Conservation (phyloP, 202 grass and related monocot genomes). For the Digitaria exilis region DNA sequence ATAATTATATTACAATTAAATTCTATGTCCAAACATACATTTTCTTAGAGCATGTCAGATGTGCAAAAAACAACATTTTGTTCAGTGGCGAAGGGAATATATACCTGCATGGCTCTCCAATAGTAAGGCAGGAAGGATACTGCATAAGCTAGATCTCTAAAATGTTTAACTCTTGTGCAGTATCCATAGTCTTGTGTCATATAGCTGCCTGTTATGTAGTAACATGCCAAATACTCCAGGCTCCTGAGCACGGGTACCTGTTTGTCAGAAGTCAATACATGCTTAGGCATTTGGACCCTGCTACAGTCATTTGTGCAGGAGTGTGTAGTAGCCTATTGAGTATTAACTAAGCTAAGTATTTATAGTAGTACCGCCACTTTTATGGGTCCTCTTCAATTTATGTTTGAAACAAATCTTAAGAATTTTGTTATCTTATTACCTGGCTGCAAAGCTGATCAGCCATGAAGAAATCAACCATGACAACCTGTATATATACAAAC, state of each 20-base stretch:
- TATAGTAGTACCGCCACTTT: conserved; percentile 19
- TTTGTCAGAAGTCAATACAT: conserved; percentile 41
- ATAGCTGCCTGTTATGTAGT: conserved; percentile 83
- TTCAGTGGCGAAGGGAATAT: not conserved
- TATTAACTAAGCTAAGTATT: conserved; percentile 12
- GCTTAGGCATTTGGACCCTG: conserved; percentile 36
- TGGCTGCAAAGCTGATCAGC: conserved; percentile 99
- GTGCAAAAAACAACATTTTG: not conserved
- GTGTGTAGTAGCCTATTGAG: not conserved
- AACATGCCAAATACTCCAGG: conserved; percentile 74
- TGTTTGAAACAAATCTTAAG: conserved; percentile 17
- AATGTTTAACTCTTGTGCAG: conserved; percentile 84
- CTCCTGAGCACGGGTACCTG: conserved; percentile 82
- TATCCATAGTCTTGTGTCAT: conserved; percentile 82
- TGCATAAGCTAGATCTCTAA: conserved; percentile 76
- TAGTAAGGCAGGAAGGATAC: conserved; percentile 90
- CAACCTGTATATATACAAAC: conserved; percentile 57
- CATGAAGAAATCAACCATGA: conserved; percentile 99
- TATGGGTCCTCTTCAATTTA: conserved; percentile 19
- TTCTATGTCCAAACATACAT: not conserved
- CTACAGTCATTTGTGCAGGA: conserved; percentile 28
- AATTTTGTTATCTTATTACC: conserved; percentile 53
- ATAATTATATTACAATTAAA: not conserved
- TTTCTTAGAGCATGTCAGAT: not conserved
- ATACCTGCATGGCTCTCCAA: conserved; percentile 89